These are phyloP conservation scores for Exophiala mesophila DNA, from an alignment of 2,329 filamentous ascomycete species.

Conservation along the genomic window DNA sequence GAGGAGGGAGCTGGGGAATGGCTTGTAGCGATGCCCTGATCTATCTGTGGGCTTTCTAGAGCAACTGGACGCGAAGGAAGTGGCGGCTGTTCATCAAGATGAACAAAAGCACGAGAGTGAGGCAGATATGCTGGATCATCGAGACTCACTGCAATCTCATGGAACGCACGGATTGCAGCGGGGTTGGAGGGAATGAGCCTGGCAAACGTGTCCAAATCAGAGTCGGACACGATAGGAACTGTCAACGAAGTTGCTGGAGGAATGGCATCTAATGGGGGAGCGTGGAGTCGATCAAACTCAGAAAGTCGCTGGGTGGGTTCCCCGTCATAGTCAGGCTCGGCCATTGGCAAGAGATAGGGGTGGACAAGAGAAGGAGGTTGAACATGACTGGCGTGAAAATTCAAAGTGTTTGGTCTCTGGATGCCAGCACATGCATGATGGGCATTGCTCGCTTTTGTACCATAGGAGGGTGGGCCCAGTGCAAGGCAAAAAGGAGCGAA, in stretches of 20 bases:
- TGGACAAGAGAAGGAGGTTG: no score
- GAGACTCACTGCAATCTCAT: neutral
- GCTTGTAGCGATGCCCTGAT: neutral
- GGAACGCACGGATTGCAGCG: neutral
- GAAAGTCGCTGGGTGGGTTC: neutral
- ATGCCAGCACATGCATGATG: no score
- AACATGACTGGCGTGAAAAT: no score
- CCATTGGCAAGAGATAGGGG: no score
- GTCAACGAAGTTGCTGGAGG: no score
- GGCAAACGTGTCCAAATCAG: neutral
- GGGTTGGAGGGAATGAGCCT: neutral
- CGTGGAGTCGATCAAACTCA: neutral
- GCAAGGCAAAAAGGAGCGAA: no score
- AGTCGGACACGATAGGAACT: neutral
- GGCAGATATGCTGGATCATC: neutral
- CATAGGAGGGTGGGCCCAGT: no score
- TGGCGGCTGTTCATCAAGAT: neutral
- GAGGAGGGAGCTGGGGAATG: neutral
- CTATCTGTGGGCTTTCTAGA: neutral
- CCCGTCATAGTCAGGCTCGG: neutral
- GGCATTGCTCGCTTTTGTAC: no score
- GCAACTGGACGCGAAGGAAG: no score
- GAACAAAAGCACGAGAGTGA: neutral
- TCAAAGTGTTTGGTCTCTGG: no score
- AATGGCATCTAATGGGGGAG: no score